Evolutionary conservation across 495 filamentous ascomycete genomes (phyloP), one percentile per base, ranked within the genome.

Genomic region (Neurospora sp.): DNA sequence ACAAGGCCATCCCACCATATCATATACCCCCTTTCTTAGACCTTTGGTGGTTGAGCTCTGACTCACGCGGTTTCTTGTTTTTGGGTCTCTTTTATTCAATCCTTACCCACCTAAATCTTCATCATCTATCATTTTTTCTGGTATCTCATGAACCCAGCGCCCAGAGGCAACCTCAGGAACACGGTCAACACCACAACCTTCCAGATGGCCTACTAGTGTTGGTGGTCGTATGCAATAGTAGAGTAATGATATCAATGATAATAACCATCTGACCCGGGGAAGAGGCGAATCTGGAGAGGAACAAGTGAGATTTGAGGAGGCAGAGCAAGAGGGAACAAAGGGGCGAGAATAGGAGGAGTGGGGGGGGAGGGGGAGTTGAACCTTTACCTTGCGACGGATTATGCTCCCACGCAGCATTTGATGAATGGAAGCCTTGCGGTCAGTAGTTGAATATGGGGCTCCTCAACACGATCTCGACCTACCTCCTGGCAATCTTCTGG

Each of bases 1-100:
- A 78, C 66, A 76, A 74, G 70, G 77, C 77, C 39, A 79, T 75
- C 10, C 42, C 18, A 10, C 8, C 3, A 41, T 6, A 41, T 16
- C 14, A 41, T 41, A 41, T 41, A 41, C 40, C 14, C 40, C 40
- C 12, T 41, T 41, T 41, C 40, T 14, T 16, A 41, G 40, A 41
- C 16, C 40, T 41, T 46, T 46, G 7, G 18, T 18, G 42, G 42
- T n/a, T n/a, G 42, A 46, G 42, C 42, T n/a, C 18, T n/a, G 6
- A 18, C 42, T n/a, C 42, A 18, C 42, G 42, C 18, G 9, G 42
- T n/a, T 46, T 46, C 42, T 46, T n/a, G 18, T 46, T 46, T 46
- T 10, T 46, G 18, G 42, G 3, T 3, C 18, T 46, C 18, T n/a
- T n/a, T n/a, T 46, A n/a, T 27, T 27, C 27, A 27, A 2, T 9